Evolutionary conservation across 2,329 filamentous ascomycete genomes (phyloP).

Genomic region (Trichoderma asperellum): DNA sequence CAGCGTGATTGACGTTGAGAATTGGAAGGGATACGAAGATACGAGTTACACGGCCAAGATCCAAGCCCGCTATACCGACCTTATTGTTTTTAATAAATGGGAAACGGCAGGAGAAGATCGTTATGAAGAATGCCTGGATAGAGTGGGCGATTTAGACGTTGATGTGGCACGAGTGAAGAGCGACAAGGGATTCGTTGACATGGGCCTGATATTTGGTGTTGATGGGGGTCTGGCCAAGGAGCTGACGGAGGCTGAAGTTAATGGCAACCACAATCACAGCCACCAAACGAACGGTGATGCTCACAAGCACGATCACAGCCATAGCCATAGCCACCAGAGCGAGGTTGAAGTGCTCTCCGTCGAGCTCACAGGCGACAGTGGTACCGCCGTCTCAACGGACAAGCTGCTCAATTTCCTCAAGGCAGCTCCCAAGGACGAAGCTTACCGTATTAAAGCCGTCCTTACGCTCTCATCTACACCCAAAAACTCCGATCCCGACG

Average conservation of each 20-base stretch:
- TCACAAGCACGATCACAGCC: slow-evolving; percentile 40
- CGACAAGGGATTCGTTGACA: slow-evolving; percentile 75
- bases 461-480: slow-evolving; percentile 54
- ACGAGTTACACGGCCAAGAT: slow-evolving; percentile 86
- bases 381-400: slow-evolving; percentile 56
- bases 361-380: slow-evolving; percentile 57
- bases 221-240: slow-evolving; percentile 75
- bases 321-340: slow-evolving; percentile 64
- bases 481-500: slow-evolving; percentile 55
- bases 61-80: slow-evolving; percentile 86
- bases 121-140: slow-evolving; percentile 77
- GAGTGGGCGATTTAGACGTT: slow-evolving; percentile 78
- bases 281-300: slow-evolving; percentile 42
- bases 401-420: slow-evolving; percentile 70
- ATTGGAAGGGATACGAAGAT: slow-evolving; percentile 91
- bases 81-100: slow-evolving; percentile 95
- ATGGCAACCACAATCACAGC: slow-evolving; percentile 36
- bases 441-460: slow-evolving; percentile 89
- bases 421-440: slow-evolving; percentile 84
- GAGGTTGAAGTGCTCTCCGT: slow-evolving; percentile 92
- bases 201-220: slow-evolving; percentile 81
- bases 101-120: slow-evolving; percentile 73
- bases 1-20: slow-evolving; percentile 90
- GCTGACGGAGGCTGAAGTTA: slow-evolving; percentile 48
- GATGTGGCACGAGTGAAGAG: slow-evolving; percentile 85